These are phyloP conservation scores for Suillus ampliporus DNA, from an alignment of 768 basidiomycete genomes.

Conservation along the genomic window DNA sequence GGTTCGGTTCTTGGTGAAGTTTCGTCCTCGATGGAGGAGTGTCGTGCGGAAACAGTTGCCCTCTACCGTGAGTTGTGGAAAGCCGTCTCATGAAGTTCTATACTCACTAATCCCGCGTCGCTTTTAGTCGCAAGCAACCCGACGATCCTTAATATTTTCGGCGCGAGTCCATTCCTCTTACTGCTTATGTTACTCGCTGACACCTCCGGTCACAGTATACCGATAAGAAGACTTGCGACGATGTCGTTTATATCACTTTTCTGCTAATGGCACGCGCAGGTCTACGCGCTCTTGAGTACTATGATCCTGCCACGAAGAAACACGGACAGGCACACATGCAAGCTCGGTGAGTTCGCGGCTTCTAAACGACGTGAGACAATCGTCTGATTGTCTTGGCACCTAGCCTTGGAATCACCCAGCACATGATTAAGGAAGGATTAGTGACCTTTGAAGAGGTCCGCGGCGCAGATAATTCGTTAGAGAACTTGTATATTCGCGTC, in stretches of 20 bases:
- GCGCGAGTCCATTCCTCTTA: slow-evolving; percentile 47
- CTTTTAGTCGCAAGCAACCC: slow-evolving; percentile 69
- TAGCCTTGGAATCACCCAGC: slow-evolving; percentile 84
- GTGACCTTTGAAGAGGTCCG: slow-evolving; percentile 73
- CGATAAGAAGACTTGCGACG: slow-evolving; percentile 69
- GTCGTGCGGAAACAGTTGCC: slow-evolving; percentile 88
- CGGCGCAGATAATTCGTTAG: slow-evolving; percentile 58
- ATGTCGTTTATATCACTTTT: slow-evolving; percentile 83
- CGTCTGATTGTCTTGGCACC: not conserved
- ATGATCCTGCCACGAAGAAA: slow-evolving; percentile 79
- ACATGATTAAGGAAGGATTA: slow-evolving; percentile 73
- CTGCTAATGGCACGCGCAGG: slow-evolving; percentile 87
- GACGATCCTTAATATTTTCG: slow-evolving; percentile 82
- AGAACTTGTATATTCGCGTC: slow-evolving; percentile 74
- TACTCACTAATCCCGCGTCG: slow-evolving; percentile 1
- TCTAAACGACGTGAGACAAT: slow-evolving; percentile 7
- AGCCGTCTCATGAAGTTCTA: no score
- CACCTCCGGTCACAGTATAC: slow-evolving; percentile 54
- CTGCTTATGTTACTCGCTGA: not conserved
- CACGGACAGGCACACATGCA: slow-evolving; percentile 94
- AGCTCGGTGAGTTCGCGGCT: slow-evolving; percentile 60
- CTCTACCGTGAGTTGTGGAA: slow-evolving; percentile 65
- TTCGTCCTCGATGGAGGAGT: slow-evolving; percentile 92
- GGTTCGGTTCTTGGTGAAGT: slow-evolving; percentile 85
- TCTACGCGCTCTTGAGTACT: slow-evolving; percentile 79